These are phyloP conservation scores for Tylopilus balloui DNA, from an alignment of 768 basidiomycete genomes.

Conservation along the genomic window DNA sequence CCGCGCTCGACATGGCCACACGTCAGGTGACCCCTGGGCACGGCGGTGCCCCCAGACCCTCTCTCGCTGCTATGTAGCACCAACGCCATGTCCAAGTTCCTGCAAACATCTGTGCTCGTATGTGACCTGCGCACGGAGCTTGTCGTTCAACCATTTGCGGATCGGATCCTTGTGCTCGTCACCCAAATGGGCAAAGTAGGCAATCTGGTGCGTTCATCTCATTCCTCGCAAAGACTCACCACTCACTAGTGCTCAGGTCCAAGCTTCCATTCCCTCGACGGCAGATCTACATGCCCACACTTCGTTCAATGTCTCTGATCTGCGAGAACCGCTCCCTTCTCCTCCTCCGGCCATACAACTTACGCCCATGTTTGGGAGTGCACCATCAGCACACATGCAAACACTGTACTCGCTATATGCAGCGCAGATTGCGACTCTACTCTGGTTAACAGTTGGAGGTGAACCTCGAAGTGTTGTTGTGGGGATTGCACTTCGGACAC, in stretches of 20 bases:
- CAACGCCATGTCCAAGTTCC: conserved; percentile 21
- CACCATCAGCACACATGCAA: conserved; percentile 62
- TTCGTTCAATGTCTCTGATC: conserved; percentile 32
- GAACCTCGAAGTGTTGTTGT: conserved; percentile 63
- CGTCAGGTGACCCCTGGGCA: too few species aligned
- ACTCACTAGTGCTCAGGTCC: conserved; percentile 50
- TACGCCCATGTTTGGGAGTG: conserved; percentile 71
- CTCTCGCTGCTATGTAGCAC: neutral
- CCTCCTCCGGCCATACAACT: conserved; percentile 74
- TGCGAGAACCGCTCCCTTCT: conserved; percentile 42
- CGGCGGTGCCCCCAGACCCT: too few species aligned
- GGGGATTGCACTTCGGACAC: conserved; percentile 61
- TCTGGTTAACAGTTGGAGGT: conserved; percentile 58
- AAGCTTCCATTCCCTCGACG: conserved; percentile 70
- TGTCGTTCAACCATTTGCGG: conserved; percentile 72
- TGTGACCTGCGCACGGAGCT: conserved; percentile 65
- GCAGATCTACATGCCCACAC: conserved; percentile 44
- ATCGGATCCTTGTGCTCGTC: conserved; percentile 79
- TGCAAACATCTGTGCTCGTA: conserved; percentile 48
- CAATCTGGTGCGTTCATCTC: conserved; percentile 54
- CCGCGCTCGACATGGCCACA: too few species aligned
- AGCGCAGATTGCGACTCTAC: conserved; percentile 79
- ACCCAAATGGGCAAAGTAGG: conserved; percentile 93
- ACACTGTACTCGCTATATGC: conserved; percentile 78
- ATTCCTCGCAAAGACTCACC: neutral